Percentiles rank a stretch among this genome's conserved stretches.
phyloP scores from a whole-genome alignment of 2,329 filamentous ascomycete genomes.

The Nectriaceae sp. region DNA sequence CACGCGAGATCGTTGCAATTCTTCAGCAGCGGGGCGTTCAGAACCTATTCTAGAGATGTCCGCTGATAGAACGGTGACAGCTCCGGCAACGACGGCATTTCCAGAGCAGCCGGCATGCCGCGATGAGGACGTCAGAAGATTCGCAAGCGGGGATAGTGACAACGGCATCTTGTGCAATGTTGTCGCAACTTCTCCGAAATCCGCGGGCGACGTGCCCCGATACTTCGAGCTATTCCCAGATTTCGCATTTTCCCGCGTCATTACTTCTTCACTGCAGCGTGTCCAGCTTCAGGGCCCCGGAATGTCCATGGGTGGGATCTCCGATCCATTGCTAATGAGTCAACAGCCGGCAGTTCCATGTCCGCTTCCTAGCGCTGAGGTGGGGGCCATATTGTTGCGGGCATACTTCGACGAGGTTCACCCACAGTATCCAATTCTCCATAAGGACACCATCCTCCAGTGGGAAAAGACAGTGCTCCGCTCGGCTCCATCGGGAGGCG shows the following conservation, averaged over 20 bases:
- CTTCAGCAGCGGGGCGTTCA: too few relatives aligned
- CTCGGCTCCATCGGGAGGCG: too few relatives aligned
- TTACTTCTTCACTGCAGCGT: constrained; percentile 6
- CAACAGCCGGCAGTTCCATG: neutral
- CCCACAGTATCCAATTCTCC: constrained; percentile 2
- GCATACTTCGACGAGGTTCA: constrained; percentile 13
- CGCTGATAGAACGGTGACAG: too few relatives aligned
- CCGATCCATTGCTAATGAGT: neutral
- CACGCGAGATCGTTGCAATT: neutral
- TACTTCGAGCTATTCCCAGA: too few relatives aligned
- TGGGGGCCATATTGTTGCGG: neutral
- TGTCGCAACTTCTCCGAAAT: too few relatives aligned
- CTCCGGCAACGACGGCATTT: too few relatives aligned
- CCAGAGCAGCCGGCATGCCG: too few relatives aligned
- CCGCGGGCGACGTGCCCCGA: too few relatives aligned
- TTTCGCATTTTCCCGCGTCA: constrained; percentile 30
- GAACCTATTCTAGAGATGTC: neutral
- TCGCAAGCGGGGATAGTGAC: too few relatives aligned
- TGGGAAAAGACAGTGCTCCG: neutral
- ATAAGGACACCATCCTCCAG: neutral
- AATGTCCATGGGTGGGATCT: neutral
- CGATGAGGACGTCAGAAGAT: too few relatives aligned
- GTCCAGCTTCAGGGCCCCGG: neutral
- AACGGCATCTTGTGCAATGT: too few relatives aligned
- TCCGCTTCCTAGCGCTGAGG: neutral